phyloP scores from a whole-genome alignment of 2,329 filamentous ascomycete species.

The Diplodia mutila region DNA sequence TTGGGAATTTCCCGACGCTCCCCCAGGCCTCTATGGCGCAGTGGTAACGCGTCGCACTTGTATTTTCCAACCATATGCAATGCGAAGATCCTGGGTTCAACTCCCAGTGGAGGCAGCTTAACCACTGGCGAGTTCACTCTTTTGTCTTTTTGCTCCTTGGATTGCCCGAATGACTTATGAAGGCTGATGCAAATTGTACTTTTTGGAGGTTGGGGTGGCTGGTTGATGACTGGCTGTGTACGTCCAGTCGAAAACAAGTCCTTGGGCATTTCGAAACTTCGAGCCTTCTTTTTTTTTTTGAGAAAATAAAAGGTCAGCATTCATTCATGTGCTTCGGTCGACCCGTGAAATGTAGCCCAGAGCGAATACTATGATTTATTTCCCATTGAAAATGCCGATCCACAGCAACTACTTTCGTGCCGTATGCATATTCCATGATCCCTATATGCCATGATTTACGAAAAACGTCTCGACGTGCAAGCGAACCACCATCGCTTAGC shows the following conservation, averaged over 20 bases:
- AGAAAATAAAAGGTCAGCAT: neutral
- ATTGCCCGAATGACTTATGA: no score
- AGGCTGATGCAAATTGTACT: neutral
- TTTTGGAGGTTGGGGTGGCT: neutral
- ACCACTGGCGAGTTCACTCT: slow-evolving; percentile 14
- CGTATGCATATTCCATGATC: neutral
- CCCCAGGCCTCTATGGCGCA: slow-evolving; percentile 22
- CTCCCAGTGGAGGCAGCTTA: slow-evolving; percentile 20
- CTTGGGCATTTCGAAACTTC: no score
- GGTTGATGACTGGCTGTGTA: neutral
- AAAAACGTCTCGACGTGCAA: neutral
- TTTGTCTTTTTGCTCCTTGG: neutral
- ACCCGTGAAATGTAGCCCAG: neutral
- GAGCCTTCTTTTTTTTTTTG: neutral
- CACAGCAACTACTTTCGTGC: neutral
- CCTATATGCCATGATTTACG: neutral
- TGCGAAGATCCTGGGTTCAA: slow-evolving; percentile 26
- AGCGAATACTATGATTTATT: neutral
- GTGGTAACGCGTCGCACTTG: slow-evolving; percentile 26
- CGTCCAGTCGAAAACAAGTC: no score
- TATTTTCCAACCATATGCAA: slow-evolving; percentile 18
- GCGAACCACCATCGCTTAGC: neutral
- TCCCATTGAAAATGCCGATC: neutral
- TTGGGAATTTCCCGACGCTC: neutral
- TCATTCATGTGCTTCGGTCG: neutral